These are phyloP conservation scores for Vicia sativa DNA, from an alignment of 306 rosid genomes.

Conservation along the genomic window DNA sequence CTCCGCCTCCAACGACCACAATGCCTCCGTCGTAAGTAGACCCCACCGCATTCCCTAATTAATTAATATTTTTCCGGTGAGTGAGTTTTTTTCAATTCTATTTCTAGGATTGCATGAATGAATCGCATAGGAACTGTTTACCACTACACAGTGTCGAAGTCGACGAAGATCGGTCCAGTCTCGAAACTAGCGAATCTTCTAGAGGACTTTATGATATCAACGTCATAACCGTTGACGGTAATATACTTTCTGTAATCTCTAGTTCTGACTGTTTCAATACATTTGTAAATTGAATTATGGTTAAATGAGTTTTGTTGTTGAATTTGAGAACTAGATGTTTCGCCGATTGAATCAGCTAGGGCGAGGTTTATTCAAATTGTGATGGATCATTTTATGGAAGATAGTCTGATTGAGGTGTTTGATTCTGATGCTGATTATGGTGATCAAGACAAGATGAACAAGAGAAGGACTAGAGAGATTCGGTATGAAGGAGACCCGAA, in stretches of 20 bases:
- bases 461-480: slow-evolving; percentile 78
- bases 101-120: slow-evolving; percentile 73
- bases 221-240: slow-evolving; percentile 73
- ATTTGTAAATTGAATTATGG: slow-evolving; percentile 23
- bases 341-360: slow-evolving; percentile 84
- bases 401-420: slow-evolving; percentile 58
- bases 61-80: not conserved
- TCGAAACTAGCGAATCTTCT: slow-evolving; percentile 68
- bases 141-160: slow-evolving; percentile 74
- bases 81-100: not conserved
- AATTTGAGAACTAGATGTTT: slow-evolving; percentile 61
- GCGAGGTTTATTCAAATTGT: slow-evolving; percentile 81
- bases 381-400: slow-evolving; percentile 75
- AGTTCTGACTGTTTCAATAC: not conserved
- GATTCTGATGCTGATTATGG: slow-evolving; percentile 68
- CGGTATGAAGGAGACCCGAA: slow-evolving; percentile 81
- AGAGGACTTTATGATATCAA: slow-evolving; percentile 57
- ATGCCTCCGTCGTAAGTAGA: slow-evolving; percentile 60
- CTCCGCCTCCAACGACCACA: slow-evolving; percentile 41
- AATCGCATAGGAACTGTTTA: slow-evolving; percentile 61
- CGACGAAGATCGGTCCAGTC: slow-evolving; percentile 81
- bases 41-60: not conserved
- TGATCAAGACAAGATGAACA: slow-evolving; percentile 68
- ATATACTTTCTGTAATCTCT: not conserved
- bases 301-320: slow-evolving; percentile 38